Evolutionary conservation across 495 filamentous ascomycete genomes (phyloP).

Genomic region (Cetradonia linearis): DNA sequence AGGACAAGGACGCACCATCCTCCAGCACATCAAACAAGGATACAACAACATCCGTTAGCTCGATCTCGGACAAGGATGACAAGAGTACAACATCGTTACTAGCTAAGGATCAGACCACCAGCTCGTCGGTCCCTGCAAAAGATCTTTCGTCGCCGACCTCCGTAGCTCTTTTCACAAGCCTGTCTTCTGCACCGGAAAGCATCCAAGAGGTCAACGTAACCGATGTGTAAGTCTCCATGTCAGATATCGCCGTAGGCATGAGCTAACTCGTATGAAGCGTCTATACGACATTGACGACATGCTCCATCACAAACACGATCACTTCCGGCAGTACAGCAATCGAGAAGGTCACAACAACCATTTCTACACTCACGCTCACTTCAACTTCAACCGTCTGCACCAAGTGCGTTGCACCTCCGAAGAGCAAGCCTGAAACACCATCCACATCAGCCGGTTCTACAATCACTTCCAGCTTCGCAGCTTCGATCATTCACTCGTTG

Average conservation of each 20-base stretch:
- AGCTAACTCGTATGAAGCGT: constrained; percentile 4
- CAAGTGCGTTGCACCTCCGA: constrained; percentile 22
- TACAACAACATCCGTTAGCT: not conserved
- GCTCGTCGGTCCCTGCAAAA: constrained; percentile 7
- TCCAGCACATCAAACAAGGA: not conserved
- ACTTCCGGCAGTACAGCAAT: constrained; percentile 17
- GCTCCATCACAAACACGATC: constrained; percentile 21
- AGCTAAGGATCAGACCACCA: constrained; percentile 10
- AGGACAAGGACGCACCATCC: too few relatives aligned
- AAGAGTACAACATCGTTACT: not conserved
- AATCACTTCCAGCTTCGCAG: not conserved
- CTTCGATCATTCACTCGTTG: not conserved
- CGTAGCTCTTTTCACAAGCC: not conserved
- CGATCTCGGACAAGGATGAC: not conserved
- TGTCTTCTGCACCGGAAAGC: constrained; percentile 5
- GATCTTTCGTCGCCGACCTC: not conserved
- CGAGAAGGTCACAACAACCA: constrained; percentile 17
- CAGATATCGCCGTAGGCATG: not conserved
- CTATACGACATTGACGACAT: constrained; percentile 22
- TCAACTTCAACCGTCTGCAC: constrained; percentile 22
- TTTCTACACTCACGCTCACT: constrained; percentile 19
- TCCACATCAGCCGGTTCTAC: not conserved
- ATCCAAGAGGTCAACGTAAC: constrained; percentile 7
- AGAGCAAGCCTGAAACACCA: constrained; percentile 1
- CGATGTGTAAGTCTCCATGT: constrained; percentile 6